Conservation (phyloP, 495 filamentous ascomycete genomes). For the Talaromyces ruber region DNA sequence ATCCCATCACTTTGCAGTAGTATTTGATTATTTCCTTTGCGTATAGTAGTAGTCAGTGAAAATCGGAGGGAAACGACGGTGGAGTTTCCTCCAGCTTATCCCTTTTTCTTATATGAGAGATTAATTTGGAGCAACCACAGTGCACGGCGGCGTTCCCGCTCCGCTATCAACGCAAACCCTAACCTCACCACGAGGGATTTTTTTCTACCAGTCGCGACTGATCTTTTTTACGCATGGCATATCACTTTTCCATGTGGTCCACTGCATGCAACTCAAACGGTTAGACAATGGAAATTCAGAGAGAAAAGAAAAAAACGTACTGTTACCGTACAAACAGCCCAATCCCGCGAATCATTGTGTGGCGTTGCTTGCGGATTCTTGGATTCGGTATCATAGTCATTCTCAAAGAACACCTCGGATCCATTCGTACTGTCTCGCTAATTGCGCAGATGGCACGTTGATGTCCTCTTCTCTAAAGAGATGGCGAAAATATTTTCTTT, state of each 20-base stretch:
- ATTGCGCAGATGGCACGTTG: not conserved
- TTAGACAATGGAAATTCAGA: not conserved
- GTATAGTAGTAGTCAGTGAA: not conserved
- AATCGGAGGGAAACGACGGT: not conserved
- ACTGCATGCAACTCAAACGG: not conserved
- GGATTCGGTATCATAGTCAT: not conserved
- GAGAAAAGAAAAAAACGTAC: not conserved
- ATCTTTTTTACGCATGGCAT: not conserved
- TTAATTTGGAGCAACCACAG: slow-evolving; percentile 7
- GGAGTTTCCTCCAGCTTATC: not conserved
- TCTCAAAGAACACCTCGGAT: not conserved
- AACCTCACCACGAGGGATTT: not conserved
- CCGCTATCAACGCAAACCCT: not conserved
- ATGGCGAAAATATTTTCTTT: not conserved
- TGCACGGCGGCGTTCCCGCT: not conserved
- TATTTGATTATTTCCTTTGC: not conserved
- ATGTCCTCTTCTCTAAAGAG: not conserved
- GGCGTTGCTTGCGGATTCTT: not conserved
- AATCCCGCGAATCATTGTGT: not conserved
- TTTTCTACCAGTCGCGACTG: not conserved
- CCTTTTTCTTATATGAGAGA: slow-evolving; percentile 6
- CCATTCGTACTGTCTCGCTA: not conserved
- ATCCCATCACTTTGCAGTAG: not conserved
- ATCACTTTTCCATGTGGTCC: not conserved
- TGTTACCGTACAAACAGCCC: not conserved